Percentiles rank a stretch among this genome's conserved stretches.
Evolutionary conservation across 352 stramenopile species (phyloP).

Genomic region (Globisporangium yorkense): DNA sequence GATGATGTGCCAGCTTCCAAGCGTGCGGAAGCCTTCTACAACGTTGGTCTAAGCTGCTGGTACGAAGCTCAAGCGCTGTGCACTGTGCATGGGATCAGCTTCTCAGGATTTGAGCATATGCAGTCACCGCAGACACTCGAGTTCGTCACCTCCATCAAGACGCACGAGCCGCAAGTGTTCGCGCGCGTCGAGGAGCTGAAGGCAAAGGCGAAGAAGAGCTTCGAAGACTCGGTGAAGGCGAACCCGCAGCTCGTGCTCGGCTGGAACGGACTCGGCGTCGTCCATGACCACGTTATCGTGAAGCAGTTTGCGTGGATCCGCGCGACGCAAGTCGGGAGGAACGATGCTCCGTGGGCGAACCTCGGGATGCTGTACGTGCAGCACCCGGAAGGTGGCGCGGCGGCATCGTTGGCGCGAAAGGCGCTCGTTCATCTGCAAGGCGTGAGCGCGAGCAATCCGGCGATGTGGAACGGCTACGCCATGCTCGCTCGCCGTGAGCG

Average conservation of each 20-base stretch:
- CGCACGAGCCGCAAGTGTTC: conserved; percentile 4
- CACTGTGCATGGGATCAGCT: conserved; percentile 23
- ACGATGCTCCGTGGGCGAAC: conserved; percentile 77
- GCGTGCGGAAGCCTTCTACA: conserved; percentile 49
- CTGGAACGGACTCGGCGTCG: conserved; percentile 78
- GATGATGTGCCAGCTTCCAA: conserved; percentile 8
- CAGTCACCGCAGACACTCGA: neutral
- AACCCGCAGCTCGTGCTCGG: conserved; percentile 44
- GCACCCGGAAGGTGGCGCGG: conserved; percentile 20
- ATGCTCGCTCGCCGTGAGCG: conserved; percentile 55
- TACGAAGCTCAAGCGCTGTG: conserved; percentile 60
- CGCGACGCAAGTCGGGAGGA: conserved; percentile 40
- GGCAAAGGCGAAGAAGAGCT: conserved; percentile 26
- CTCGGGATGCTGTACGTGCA: conserved; percentile 77
- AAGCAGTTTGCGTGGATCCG: conserved; percentile 83
- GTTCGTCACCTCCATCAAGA: neutral
- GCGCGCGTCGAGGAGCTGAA: conserved; percentile 19
- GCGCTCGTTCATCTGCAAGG: conserved; percentile 79
- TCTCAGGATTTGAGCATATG: conserved; percentile 35
- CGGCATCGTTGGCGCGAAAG: conserved; percentile 51
- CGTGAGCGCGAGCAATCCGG: conserved; percentile 72
- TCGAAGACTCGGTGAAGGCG: conserved; percentile 38
- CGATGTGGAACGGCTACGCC: conserved; percentile 86
- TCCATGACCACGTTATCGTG: conserved; percentile 46
- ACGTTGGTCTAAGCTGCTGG: conserved; percentile 70